Conservation (phyloP, 2,329 filamentous ascomycete genomes). For the Fusarium proliferatum region DNA sequence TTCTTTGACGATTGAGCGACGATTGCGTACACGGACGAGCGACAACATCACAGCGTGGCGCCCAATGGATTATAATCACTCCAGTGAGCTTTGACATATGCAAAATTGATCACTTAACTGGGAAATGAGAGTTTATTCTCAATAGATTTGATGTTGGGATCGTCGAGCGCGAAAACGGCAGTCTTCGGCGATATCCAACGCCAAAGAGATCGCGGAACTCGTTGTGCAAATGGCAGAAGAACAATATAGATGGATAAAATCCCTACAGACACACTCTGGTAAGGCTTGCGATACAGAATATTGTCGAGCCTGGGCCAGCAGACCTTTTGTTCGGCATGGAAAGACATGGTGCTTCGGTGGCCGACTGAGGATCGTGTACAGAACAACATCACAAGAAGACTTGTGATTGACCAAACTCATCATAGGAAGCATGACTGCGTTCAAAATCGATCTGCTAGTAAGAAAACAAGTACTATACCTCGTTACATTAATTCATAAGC, state of each 20-base stretch:
- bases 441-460: too few relatives aligned
- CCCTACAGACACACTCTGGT: rapidly evolving
- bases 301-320: rapidly evolving
- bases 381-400: background rate
- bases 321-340: rapidly evolving
- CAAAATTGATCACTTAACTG: rapidly evolving
- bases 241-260: rapidly evolving
- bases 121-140: rapidly evolving
- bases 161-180: background rate
- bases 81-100: background rate
- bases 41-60: background rate
- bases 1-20: background rate
- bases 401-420: too few relatives aligned
- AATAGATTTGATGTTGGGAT: background rate
- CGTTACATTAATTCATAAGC: background rate
- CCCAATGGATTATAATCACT: rapidly evolving
- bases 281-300: background rate
- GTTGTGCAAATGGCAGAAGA: rapidly evolving
- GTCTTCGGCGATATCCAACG: background rate
- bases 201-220: background rate
- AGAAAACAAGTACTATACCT: too few relatives aligned
- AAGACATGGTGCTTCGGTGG: background rate
- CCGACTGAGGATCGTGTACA: background rate
- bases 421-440: too few relatives aligned
- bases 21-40: background rate